Base-by-base conservation (phyloP, 352 stramenopile genomes). In the Globisporangium carolinianum region DNA sequence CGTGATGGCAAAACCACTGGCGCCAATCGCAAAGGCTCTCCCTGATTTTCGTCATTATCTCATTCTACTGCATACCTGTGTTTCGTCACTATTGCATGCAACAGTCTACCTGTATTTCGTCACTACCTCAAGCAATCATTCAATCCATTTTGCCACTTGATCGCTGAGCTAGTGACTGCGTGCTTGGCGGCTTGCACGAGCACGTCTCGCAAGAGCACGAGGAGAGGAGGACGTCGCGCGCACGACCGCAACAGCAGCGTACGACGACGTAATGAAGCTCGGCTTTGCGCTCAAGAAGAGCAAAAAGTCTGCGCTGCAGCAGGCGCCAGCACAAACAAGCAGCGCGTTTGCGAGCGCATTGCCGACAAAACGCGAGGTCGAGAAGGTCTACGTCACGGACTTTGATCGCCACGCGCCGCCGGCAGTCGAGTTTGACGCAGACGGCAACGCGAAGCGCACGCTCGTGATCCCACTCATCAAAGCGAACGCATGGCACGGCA, bases 381-480 rank as follows among this genome's bases (percentile, higher is more conserved):
- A 76, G 60, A 84, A 86, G 51, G 71, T 89, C 15, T 89, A 83
- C 59, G 79, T 93, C n/a, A 87, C 80, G 41, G 76, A 83, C 53
- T 93, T 91, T 39, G 75, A 88, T 47, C 70, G 79, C 3, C 63
- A 58, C 47, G 67, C 70, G 41, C 72, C 72, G 7, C 48, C 57
- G 37, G 38, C 60, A 36, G 63, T 74, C n/a, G 56, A 61, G 8
- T 65, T 65, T 24, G 67, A 74, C 39, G 67, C 57, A 15, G 39
- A 56, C n/a, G 55, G 47, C 12, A 56, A 65, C 37, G 55, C 63
- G 54, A 66, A 66, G 49, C 49, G 57, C 39, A 62, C 75, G 57
- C 62, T 93, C 24, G 76, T 93, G 38, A 93, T 93, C 63, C 79
- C 80, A 15, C 62, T 90, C 56, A 68, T 87, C 57, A 72, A 83